Base-by-base conservation (phyloP, 2,329 filamentous ascomycete genomes). In the Diaporthe citriasiana region DNA sequence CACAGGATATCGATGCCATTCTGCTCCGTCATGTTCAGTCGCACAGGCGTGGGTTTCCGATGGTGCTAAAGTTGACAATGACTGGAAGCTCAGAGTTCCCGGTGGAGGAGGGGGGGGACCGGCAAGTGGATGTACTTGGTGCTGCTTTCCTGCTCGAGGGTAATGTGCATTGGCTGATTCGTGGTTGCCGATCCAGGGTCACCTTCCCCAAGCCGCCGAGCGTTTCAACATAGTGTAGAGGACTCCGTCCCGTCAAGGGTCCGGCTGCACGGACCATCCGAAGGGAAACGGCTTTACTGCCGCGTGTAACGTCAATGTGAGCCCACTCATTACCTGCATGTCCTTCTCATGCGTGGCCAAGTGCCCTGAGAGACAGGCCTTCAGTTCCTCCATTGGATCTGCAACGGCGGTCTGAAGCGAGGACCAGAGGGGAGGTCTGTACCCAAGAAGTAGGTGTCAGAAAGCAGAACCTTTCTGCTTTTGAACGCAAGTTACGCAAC, bases 1-100 rank as follows among this genome's bases (percentile, higher is more conserved):
- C 79, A 80, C 42, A 80, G 73, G 33, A 80, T 80, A 66, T 79
- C 78, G 33, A 80, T 80, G 35, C 78, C 79, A 74, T 77, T 79
- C 56, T 78, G 78, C 74, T 79, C 77, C 25, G 76, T 76, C 78
- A 79, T 80, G 30, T 51, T 78, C 51, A 12, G 60, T 50, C 42
- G 60, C 60, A 65, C 60, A 50, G 40, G 42, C 60, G 60, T 65
- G 42, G 42, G 60, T 9, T 10, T 35, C 27, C 42, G 45, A 45
- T 51, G 63, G 30, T 66, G 63, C 63, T 40, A 38, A 25, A 53
- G 56, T 7, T 38, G n/a, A 38, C 30, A n/a, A 57, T 17, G 38
- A 22, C 25, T 51, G 45, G 47, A 71, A 60, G 33, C 40, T n/a
- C 42, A 71, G 22, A 71, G 69, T 71, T 71, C 69, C 69, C 56